A percentile compares a stretch with the other conserved stretches of the same genome.
These are phyloP conservation scores for Gynochthodes officinalis DNA, from an alignment of 257 asterid species.

Conservation along the genomic window DNA sequence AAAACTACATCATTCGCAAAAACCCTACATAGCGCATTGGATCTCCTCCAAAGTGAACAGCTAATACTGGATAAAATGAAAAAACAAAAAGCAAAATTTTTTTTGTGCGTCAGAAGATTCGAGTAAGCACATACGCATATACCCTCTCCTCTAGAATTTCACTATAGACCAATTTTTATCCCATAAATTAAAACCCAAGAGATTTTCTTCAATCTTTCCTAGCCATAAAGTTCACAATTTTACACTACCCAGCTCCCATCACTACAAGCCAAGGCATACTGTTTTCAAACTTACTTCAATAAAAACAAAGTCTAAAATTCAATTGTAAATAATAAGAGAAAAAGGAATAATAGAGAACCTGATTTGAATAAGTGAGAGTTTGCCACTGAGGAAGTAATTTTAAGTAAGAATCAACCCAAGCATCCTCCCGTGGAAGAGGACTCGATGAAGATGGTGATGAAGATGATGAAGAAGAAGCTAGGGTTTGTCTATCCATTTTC, in stretches of 20 bases:
- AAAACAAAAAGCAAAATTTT: background rate
- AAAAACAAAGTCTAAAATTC: background rate
- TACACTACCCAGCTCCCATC: background rate
- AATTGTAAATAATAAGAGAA: background rate
- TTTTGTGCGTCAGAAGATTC: background rate
- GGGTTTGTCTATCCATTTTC: slow-evolving; percentile 71
- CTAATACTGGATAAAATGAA: too few relatives aligned
- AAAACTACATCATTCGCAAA: background rate
- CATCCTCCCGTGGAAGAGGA: slow-evolving; percentile 68
- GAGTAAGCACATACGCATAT: background rate
- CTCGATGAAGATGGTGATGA: slow-evolving; percentile 37
- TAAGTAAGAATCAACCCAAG: slow-evolving; percentile 57
- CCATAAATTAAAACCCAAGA: background rate
- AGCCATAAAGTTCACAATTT: background rate
- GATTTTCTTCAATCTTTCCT: too few relatives aligned
- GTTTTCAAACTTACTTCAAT: background rate
- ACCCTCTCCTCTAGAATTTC: background rate
- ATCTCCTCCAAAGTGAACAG: background rate
- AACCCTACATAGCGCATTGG: background rate
- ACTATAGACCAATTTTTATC: background rate
- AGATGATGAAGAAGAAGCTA: slow-evolving; percentile 66
- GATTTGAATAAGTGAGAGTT: slow-evolving; percentile 40
- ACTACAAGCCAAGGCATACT: background rate
- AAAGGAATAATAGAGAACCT: slow-evolving; percentile 31
- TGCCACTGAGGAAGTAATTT: slow-evolving; percentile 64